Evolutionary conservation across 1,284 basidiomycete species (phyloP), one percentile per base, ranked within the genome.

Genomic region (Wolfiporia cocos): DNA sequence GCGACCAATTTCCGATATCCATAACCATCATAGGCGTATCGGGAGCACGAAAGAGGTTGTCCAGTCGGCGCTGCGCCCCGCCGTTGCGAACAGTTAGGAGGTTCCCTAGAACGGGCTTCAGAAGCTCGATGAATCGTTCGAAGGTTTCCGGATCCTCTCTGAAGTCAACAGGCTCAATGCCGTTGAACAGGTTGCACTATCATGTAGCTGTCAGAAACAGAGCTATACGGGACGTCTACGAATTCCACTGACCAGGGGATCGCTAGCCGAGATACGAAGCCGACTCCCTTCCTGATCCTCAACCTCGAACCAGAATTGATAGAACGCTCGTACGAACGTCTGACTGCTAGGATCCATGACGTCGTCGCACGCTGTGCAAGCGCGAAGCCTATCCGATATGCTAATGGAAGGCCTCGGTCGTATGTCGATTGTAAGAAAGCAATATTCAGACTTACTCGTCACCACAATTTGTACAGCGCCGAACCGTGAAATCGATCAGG

Each of bases 401-500:
- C 79, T 81, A 17, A 39, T 18, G 32, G 22, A 44, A 34, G 42
- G 48, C 6, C 45, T 41, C 41, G 42, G 12, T 20, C 34, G 28
- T 19, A 23, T 21, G 37, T 15, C 9, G 18, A 39, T n/a, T n/a
- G n/a, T n/a, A n/a, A n/a, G n/a, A 24, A 14, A 28, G 15, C 22
- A 39, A 10, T 7, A 34, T 32, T 15, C 22, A 29, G 14, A 60
- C 71, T 51, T 49, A 83, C 81, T 66, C 58, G 39, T 62, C 55
- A 5, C 69, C 54, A 54, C 84, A 85, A 4, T 67, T 68, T 5
- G 60, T 67, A 56, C 82, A 86, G 41, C 61, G 62, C 28, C 72
- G 59, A 15, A 66, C 58, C 28, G 70, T 66, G 21, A 70, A 76
- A 19, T 78, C 67, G 20, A 62, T 49, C 18, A 83, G 53, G 19